Base-by-base conservation (phyloP, 345 rosid genomes). In the Excoecaria agallocha region DNA sequence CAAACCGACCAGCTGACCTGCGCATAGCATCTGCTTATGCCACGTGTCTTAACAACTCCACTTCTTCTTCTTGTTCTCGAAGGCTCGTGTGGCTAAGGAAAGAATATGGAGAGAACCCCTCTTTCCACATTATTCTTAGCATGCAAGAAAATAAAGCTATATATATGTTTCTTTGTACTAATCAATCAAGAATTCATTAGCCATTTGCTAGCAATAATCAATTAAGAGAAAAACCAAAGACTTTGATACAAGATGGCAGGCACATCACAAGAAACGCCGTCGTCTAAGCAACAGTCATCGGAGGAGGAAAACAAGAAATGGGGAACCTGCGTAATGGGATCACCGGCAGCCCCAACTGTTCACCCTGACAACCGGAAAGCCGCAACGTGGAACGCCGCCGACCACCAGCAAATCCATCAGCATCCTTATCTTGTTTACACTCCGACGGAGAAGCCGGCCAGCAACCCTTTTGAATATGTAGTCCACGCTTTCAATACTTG, bases 311-410 rank as follows among this genome's bases (percentile, higher is more conserved):
- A 79, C 38, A 85, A 88, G 85, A 92, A 89, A 72, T 89, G 89
- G 91, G 97, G 98, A 2, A 90, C 95, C 43, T 88, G 89, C 72
- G 65, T 90, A 70, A 94, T 92, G 96, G 98, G 97, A 62, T 80
- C 89, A 50, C 96, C 98, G 0, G 87, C 97, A 0, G 87, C 68
- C 59, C 98, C 98, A 3, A 76, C 81, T 1, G 87, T 83, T 57
- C 98, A 92, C 57, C 97, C 98, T 0, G 98, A 92, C 76, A 94
- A 94, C 82, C 90, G 89, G 76, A 85, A 81, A 75, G 97, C 95
- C 0, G 97, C 98, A 16, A 79, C 80, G 0, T 94, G 98, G 97
- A 85, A 78, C 69, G 95, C 93, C 60, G 82, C 66, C 3, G 88
- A 84, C 55, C 87, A 85, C 68, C 91, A 85, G 51, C 85, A 74